These are phyloP conservation scores for Pichia insulana DNA, from an alignment of 805 yeast genomes.

Conservation along the genomic window DNA sequence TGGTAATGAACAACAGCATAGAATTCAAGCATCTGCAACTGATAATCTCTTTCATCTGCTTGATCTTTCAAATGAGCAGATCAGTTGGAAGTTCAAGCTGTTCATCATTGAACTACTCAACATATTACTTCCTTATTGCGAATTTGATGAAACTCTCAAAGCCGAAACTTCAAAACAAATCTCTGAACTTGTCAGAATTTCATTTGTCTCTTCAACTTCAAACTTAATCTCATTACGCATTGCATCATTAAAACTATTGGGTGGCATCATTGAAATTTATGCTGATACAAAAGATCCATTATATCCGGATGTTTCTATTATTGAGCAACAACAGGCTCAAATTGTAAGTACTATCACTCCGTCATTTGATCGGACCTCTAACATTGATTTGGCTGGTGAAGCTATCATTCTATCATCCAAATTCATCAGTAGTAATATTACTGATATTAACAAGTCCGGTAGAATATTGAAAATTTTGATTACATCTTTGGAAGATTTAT, in stretches of 20 bases:
- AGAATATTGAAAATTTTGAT: constrained; percentile 59
- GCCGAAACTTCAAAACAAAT: constrained; percentile 36
- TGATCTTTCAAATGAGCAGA: constrained; percentile 42
- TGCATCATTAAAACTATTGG: constrained; percentile 59
- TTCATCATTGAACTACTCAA: constrained; percentile 39
- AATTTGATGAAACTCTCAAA: constrained; percentile 30
- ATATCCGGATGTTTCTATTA: constrained; percentile 56
- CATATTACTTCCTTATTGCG: constrained; percentile 34
- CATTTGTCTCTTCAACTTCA: constrained; percentile 77
- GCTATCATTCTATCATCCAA: constrained; percentile 76
- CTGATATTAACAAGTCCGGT: constrained; percentile 38
- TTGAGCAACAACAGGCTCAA: constrained; percentile 93
- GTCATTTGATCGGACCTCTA: constrained; percentile 67
- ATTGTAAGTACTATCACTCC: constrained; percentile 85
- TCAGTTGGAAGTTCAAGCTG: constrained; percentile 48
- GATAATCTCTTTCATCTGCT: constrained; percentile 14
- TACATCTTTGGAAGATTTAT: constrained; percentile 54
- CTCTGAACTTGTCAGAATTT: constrained; percentile 62
- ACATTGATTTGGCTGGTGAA: constrained; percentile 61
- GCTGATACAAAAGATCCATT: constrained; percentile 62
- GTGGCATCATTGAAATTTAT: constrained; percentile 50
- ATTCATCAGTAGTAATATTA: constrained; percentile 56
- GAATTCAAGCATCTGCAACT: background rate
- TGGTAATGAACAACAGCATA: background rate
- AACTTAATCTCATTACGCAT: constrained; percentile 51